Evolutionary conservation across 2,329 filamentous ascomycete species (phyloP).

Genomic region (Epichloe hybrida): DNA sequence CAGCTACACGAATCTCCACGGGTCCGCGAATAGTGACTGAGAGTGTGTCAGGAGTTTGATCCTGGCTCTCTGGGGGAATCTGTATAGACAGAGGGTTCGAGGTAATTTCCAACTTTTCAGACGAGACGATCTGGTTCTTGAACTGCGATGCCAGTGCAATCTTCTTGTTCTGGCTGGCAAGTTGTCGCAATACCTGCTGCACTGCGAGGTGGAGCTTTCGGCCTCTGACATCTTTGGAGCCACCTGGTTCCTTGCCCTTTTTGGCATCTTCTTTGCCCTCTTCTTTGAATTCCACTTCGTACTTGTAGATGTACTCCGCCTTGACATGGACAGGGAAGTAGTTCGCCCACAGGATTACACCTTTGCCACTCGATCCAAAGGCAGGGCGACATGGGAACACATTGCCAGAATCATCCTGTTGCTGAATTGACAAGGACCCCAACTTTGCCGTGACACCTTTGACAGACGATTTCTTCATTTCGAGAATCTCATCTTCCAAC

Average conservation of each 20-base stretch:
- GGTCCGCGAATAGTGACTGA: slow-evolving; percentile 29
- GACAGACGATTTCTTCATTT: slow-evolving; percentile 14
- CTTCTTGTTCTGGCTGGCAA: slow-evolving; percentile 19
- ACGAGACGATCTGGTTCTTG: slow-evolving; percentile 33
- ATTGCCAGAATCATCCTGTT: slow-evolving; percentile 10
- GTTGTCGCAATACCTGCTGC: slow-evolving; percentile 20
- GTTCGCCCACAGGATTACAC: slow-evolving; percentile 38
- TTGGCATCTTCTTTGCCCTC: slow-evolving; percentile 25
- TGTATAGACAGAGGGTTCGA: slow-evolving; percentile 21
- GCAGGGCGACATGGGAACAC: slow-evolving; percentile 34
- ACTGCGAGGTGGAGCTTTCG: slow-evolving; percentile 31
- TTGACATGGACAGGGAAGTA: slow-evolving; percentile 34
- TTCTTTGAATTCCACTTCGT: slow-evolving; percentile 29
- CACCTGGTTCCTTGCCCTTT: slow-evolving; percentile 7
- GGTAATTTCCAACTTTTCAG: slow-evolving; percentile 22
- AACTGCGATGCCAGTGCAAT: slow-evolving; percentile 32
- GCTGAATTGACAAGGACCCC: slow-evolving; percentile 19
- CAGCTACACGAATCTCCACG: slow-evolving; percentile 22
- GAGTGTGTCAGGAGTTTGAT: slow-evolving; percentile 20
- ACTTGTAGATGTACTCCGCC: slow-evolving; percentile 27
- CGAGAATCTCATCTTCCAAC: slow-evolving; percentile 29
- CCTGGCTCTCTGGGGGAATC: slow-evolving; percentile 20
- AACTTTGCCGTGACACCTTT: slow-evolving; percentile 22
- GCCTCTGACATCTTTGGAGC: slow-evolving; percentile 23
- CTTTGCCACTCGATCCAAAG: slow-evolving; percentile 30